These are phyloP conservation scores for Stachybotrys chlorohalonatus DNA, from an alignment of 2,329 filamentous ascomycete genomes.

Conservation along the genomic window DNA sequence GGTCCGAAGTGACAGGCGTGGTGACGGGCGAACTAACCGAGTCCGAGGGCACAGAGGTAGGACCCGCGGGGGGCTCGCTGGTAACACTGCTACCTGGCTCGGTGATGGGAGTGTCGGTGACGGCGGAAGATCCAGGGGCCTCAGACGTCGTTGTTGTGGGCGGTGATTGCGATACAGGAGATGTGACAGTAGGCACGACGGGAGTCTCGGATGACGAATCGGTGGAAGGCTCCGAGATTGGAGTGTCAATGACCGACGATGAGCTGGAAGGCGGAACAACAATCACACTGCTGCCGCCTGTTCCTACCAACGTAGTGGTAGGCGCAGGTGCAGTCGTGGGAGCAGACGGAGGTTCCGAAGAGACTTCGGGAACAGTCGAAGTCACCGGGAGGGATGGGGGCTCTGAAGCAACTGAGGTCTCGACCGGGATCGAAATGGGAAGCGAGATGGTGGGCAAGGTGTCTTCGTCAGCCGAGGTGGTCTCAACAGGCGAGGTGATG, in stretches of 20 bases:
- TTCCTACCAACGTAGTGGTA: neutral
- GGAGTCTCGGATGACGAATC: too few species aligned
- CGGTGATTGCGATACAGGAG: neutral
- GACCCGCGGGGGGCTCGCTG: neutral
- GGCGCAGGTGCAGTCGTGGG: neutral
- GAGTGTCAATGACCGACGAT: too few species aligned
- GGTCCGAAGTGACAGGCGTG: neutral
- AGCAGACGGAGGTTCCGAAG: neutral
- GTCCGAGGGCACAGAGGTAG: neutral
- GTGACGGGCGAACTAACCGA: neutral
- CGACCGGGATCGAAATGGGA: neutral
- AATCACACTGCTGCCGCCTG: neutral
- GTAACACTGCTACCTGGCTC: neutral
- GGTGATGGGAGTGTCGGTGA: constrained; percentile 1
- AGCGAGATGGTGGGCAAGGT: neutral
- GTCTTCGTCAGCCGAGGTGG: neutral
- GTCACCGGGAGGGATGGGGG: neutral
- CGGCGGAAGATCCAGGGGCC: neutral
- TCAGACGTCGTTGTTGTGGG: neutral
- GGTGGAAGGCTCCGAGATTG: neutral
- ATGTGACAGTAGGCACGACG: too few species aligned
- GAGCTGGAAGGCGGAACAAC: neutral
- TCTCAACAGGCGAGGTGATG: neutral
- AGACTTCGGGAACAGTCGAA: neutral
- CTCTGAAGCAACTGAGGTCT: neutral